Percentiles rank a stretch among this genome's conserved stretches.
Conservation (phyloP, 2,329 filamentous ascomycete genomes). For the Dactylellina parvicollis region DNA sequence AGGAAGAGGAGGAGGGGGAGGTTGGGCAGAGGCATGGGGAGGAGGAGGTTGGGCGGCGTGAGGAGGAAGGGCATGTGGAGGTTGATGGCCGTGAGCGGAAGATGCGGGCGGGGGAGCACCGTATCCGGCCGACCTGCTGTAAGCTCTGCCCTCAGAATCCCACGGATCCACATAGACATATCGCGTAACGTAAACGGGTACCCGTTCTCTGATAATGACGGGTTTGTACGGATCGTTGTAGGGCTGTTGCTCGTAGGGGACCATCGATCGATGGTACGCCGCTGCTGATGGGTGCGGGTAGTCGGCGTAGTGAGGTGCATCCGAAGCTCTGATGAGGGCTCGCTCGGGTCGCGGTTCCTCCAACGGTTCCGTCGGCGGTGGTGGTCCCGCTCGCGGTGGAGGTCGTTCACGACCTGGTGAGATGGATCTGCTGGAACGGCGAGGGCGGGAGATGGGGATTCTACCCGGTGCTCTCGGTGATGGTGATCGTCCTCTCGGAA, state of each 20-base stretch:
- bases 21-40: constrained; percentile 2
- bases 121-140: constrained; percentile 38
- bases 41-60: background rate
- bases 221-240: constrained; percentile 42
- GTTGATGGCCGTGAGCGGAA: constrained; percentile 20
- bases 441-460: constrained; percentile 29
- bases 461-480: constrained; percentile 22
- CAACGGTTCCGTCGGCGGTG: constrained; percentile 13
- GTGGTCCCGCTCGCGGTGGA: constrained; percentile 18
- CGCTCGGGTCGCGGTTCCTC: constrained; percentile 34
- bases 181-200: constrained; percentile 33
- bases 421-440: constrained; percentile 42
- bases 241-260: constrained; percentile 34
- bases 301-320: constrained; percentile 42
- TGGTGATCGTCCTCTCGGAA: constrained; percentile 35
- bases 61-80: constrained; percentile 12
- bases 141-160: constrained; percentile 39
- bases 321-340: constrained; percentile 28
- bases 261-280: constrained; percentile 19
- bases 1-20: constrained; percentile 24
- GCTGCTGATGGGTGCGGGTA: too few relatives aligned
- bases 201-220: constrained; percentile 35
- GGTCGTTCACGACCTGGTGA: constrained; percentile 41
- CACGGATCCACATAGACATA: constrained; percentile 43
- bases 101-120: constrained; percentile 23